Evolutionary conservation across 176 grass and related monocot genomes (phyloP), one percentile per base, ranked within the genome.

Genomic region (Triticum turgidum): DNA sequence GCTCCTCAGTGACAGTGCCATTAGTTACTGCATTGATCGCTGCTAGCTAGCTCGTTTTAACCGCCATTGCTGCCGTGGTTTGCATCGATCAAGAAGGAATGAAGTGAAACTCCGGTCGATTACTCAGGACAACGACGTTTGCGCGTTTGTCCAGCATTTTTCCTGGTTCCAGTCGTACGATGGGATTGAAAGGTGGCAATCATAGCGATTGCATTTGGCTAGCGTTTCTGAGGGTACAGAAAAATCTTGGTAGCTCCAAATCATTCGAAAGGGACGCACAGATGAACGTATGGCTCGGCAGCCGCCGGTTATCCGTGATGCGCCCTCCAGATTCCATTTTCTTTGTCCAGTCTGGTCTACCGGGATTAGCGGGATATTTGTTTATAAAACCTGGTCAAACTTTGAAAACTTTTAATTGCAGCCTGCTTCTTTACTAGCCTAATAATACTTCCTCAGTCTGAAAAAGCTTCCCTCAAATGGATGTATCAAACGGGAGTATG

Each of bases 261-360:
- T 85, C 44, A 73, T 27, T 45, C 38, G 83, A 81, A 56, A 76
- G 69, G 49, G 83, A 89, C 79, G 67, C 61, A 47, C n/a, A 69
- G 65, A 33, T 69, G 8, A 76, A 76, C 20, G n/a, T 76, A 49
- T 47, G 35, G 83, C 58, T 2, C 69, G 24, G 45, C 76, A 76
- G 59, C 45, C 17, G 32, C 74, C 69, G 22, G 68, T 65, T 80
- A 79, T 64, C 81, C 63, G 24, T 58, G 71, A 69, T 39, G 21
- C 85, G 21, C 24, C 68, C 69, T 21, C 11, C 11, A 59, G 8
- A 33, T 83, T 83, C 76, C 54, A 38, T 58, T 27, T 45, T 44
- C 18, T 73, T 66, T 25, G 67, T 75, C 30, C n/a, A n/a, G 27
- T 22, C 37, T 33, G 6, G 18, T 59, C 54, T 59, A 59, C 54